phyloP scores from a whole-genome alignment of 1,284 basidiomycete species.

The Neonothopanus nambi region DNA sequence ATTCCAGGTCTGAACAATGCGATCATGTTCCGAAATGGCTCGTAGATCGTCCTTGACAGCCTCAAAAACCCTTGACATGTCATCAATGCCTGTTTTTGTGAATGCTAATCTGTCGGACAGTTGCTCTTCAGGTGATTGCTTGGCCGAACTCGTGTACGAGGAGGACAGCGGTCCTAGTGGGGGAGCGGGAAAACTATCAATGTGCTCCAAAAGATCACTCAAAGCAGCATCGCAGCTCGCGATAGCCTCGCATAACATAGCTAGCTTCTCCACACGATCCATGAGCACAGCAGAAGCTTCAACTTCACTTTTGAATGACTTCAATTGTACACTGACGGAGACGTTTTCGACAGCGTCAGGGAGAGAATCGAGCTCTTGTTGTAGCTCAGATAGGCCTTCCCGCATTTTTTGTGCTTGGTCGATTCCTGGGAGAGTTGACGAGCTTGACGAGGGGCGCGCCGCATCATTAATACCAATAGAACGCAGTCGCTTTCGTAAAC shows the following conservation, averaged over 20 bases:
- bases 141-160: conserved; percentile 39
- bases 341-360: conserved; percentile 42
- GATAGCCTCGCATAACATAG: conserved; percentile 48
- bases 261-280: conserved; percentile 51
- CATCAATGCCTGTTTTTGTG: conserved; percentile 51
- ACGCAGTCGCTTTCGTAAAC: conserved; percentile 57
- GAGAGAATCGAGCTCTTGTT: conserved; percentile 45
- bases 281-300: conserved; percentile 50
- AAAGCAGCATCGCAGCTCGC: conserved; percentile 68
- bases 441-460: conserved; percentile 43
- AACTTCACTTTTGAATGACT: conserved; percentile 60
- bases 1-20: conserved; percentile 73
- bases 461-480: conserved; percentile 60
- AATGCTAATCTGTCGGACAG: conserved; percentile 61
- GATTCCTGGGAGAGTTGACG: conserved; percentile 52
- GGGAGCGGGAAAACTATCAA: conserved; percentile 70
- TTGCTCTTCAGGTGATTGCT: conserved; percentile 60
- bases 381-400: conserved; percentile 46
- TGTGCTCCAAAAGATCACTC: conserved; percentile 79
- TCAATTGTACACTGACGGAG: conserved; percentile 54
- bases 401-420: conserved; percentile 47
- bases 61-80: conserved; percentile 42
- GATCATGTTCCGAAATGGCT: conserved; percentile 54
- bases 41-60: conserved; percentile 55
- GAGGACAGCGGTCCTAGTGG: conserved; percentile 56